Conservation (phyloP, 306 rosid species). For the Phaseolus lunatus region DNA sequence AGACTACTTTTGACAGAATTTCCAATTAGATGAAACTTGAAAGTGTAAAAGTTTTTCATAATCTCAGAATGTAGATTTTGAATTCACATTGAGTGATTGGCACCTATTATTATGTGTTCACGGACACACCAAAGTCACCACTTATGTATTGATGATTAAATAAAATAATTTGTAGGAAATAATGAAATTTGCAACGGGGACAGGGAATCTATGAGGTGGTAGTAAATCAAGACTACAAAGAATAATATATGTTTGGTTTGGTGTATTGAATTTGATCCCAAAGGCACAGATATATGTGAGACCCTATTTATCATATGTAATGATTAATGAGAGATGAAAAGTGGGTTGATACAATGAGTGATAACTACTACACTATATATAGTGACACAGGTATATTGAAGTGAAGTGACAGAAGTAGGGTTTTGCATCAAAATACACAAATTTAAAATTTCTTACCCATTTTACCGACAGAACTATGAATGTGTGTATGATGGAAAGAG, state of each 20-base stretch:
- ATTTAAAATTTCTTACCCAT: too few relatives aligned
- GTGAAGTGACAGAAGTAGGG: conserved; percentile 27
- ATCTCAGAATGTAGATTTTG: too few relatives aligned
- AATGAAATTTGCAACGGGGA: conserved; percentile 32
- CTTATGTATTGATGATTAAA: neutral
- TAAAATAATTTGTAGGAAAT: neutral
- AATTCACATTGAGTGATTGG: too few relatives aligned
- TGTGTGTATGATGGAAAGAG: neutral
- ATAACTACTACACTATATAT: neutral
- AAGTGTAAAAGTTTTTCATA: too few relatives aligned
- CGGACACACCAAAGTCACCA: too few relatives aligned
- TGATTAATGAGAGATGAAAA: neutral
- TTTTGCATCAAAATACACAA: too few relatives aligned
- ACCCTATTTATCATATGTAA: neutral
- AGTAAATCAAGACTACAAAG: conserved; percentile 22
- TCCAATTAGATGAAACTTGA: neutral
- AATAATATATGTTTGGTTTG: neutral
- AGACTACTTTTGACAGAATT: neutral
- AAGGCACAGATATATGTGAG: conserved; percentile 3
- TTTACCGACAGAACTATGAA: too few relatives aligned
- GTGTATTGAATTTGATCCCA: neutral
- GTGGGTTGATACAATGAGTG: neutral
- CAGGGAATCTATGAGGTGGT: conserved; percentile 35
- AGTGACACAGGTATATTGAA: neutral
- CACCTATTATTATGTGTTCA: too few relatives aligned